These are phyloP conservation scores for Cyathus striatus DNA, from an alignment of 768 basidiomycete genomes.

Conservation along the genomic window DNA sequence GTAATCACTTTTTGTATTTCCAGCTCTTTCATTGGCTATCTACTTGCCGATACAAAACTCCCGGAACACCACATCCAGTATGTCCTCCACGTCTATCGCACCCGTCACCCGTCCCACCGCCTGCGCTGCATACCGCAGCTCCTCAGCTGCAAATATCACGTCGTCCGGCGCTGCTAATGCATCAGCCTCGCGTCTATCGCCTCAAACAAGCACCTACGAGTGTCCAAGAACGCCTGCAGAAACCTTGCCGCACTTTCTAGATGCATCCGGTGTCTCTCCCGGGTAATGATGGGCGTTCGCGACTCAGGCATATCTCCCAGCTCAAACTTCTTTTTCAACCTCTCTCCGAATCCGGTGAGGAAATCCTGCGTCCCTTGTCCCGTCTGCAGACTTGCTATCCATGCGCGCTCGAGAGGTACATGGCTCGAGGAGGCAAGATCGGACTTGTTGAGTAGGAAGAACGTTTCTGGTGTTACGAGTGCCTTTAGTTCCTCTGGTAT, in stretches of 20 bases:
- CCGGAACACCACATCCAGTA: too few species aligned
- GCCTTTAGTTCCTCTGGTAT: conserved; percentile 43
- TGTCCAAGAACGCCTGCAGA: conserved; percentile 55
- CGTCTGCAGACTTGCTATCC: conserved; percentile 61
- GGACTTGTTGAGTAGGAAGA: conserved; percentile 75
- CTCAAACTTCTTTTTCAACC: conserved; percentile 46
- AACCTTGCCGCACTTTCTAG: conserved; percentile 61
- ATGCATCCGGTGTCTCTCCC: conserved; percentile 74
- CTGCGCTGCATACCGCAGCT: conserved; percentile 79
- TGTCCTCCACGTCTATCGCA: conserved; percentile 74
- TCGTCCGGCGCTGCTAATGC: conserved; percentile 67
- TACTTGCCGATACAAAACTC: conserved; percentile 91
- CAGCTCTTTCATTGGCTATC: too few species aligned
- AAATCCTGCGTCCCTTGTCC: conserved; percentile 56
- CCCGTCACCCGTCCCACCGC: conserved; percentile 86
- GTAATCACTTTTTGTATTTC: too few species aligned
- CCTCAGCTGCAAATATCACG: conserved; percentile 80
- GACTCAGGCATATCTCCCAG: conserved; percentile 16
- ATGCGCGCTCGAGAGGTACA: conserved; percentile 17
- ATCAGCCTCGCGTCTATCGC: too few species aligned
- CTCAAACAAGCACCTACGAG: conserved; percentile 9
- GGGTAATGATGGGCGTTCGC: conserved; percentile 65
- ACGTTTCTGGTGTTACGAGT: conserved; percentile 52
- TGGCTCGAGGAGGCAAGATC: conserved; percentile 40
- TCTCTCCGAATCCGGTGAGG: conserved; percentile 47